phyloP scores from a whole-genome alignment of 2,329 filamentous ascomycete genomes.

The Sordariomycetes sp. region DNA sequence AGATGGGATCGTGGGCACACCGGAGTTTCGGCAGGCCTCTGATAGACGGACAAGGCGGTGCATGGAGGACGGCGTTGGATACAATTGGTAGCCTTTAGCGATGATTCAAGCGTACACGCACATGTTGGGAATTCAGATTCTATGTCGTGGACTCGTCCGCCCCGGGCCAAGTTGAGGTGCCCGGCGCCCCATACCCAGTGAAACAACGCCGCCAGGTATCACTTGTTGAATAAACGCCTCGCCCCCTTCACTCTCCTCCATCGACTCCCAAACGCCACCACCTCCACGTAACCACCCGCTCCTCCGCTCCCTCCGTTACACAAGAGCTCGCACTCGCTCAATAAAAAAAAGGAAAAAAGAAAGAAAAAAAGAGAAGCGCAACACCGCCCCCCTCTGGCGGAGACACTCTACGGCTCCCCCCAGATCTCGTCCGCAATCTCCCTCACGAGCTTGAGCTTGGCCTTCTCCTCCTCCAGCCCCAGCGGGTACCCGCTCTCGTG shows the following conservation, averaged over 20 bases:
- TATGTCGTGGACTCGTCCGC: background rate
- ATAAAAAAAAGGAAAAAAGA: background rate
- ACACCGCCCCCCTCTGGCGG: too few species aligned
- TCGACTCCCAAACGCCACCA: too few species aligned
- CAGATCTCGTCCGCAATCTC: conserved; percentile 63
- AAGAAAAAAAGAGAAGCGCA: too few species aligned
- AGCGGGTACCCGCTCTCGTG: conserved; percentile 63
- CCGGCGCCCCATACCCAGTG: conserved; percentile 3
- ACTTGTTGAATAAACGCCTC: background rate
- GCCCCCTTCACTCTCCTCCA: too few species aligned
- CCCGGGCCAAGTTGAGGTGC: conserved; percentile 5
- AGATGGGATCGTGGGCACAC: background rate
- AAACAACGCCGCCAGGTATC: background rate
- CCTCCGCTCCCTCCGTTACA: too few species aligned
- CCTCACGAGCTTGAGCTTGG: conserved; percentile 58
- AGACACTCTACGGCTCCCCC: conserved; percentile 20
- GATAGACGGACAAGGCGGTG: background rate
- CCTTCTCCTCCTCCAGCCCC: conserved; percentile 55
- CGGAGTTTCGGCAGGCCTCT: background rate
- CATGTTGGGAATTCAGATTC: too few species aligned
- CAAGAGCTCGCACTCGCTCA: background rate
- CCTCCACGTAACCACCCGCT: too few species aligned
- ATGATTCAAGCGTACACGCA: too few species aligned
- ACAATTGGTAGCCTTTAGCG: too few species aligned
- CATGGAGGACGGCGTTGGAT: too few species aligned